Percentiles rank a stretch among this genome's conserved stretches.
Conservation (phyloP, 2,329 filamentous ascomycete species). For the Nothophoma quercina region DNA sequence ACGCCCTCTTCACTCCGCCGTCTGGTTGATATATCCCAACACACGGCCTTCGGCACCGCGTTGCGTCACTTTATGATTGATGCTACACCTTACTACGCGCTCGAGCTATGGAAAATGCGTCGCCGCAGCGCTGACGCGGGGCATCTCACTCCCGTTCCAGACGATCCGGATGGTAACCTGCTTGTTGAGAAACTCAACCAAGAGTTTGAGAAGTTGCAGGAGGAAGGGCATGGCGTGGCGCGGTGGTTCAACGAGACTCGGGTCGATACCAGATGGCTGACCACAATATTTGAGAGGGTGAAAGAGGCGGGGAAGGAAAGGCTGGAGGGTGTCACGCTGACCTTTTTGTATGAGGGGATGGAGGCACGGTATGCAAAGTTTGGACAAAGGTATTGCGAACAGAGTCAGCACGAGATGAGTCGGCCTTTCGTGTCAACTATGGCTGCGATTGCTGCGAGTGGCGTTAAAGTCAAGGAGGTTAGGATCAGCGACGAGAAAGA, state of each 20-base stretch:
- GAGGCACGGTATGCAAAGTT: slow-evolving; percentile 23
- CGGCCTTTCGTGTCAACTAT: slow-evolving; percentile 38
- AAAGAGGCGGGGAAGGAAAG: too few species aligned
- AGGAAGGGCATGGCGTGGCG: background rate
- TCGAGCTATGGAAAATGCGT: slow-evolving; percentile 31
- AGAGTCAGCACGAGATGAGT: slow-evolving; percentile 38
- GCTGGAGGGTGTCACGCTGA: background rate
- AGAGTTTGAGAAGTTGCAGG: background rate
- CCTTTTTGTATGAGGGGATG: slow-evolving; percentile 22
- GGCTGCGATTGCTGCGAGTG: slow-evolving; percentile 19
- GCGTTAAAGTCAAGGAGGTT: background rate
- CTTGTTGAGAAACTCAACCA: background rate
- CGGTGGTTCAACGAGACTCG: slow-evolving; percentile 7
- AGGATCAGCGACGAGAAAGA: background rate
- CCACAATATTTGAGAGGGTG: background rate
- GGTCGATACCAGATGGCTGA: background rate
- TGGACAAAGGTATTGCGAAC: slow-evolving; percentile 27
- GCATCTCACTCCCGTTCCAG: background rate
- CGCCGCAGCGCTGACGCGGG: slow-evolving; percentile 18
- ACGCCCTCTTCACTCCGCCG: background rate
- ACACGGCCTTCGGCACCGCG: background rate
- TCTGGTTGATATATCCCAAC: background rate
- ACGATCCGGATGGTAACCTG: slow-evolving; percentile 1
- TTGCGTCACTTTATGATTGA: slow-evolving; percentile 35
- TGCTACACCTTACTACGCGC: slow-evolving; percentile 35